phyloP scores from a whole-genome alignment of 2,329 filamentous ascomycete species.

The Didymella pinodella region DNA sequence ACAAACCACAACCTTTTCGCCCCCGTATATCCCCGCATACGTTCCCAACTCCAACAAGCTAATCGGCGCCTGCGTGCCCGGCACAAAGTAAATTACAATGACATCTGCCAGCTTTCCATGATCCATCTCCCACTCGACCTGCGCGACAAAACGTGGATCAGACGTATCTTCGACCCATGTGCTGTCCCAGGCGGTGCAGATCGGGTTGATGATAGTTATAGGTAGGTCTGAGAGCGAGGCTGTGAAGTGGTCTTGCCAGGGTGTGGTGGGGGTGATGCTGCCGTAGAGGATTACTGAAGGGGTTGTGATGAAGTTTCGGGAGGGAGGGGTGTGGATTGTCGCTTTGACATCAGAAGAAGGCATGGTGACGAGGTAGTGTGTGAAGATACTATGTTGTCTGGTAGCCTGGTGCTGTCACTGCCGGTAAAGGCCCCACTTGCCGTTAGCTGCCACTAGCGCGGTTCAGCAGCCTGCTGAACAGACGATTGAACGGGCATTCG shows the following conservation, averaged over 20 bases:
- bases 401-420: conserved; percentile 2
- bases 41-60: conserved; percentile 69
- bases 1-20: conserved; percentile 60
- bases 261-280: conserved; percentile 53
- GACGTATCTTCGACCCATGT: conserved; percentile 64
- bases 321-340: conserved; percentile 35
- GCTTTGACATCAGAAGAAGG: conserved; percentile 23
- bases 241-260: conserved; percentile 62
- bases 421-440: conserved; percentile 8
- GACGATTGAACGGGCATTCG: neutral
- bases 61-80: conserved; percentile 61
- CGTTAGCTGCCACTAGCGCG: conserved; percentile 6
- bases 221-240: conserved; percentile 51
- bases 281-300: conserved; percentile 66
- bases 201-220: conserved; percentile 66
- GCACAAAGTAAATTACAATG: conserved; percentile 65
- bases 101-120: conserved; percentile 63
- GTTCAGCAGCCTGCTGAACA: neutral
- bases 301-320: conserved; percentile 23
- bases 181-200: conserved; percentile 65
- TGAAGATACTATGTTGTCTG: neutral
- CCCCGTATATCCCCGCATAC: conserved; percentile 44
- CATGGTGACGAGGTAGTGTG: conserved; percentile 18
- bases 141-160: conserved; percentile 61
- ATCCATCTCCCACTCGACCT: conserved; percentile 69